These are phyloP conservation scores for Poteriospumella lacustris DNA, from an alignment of 108 stramenopile species.

Conservation along the genomic window DNA sequence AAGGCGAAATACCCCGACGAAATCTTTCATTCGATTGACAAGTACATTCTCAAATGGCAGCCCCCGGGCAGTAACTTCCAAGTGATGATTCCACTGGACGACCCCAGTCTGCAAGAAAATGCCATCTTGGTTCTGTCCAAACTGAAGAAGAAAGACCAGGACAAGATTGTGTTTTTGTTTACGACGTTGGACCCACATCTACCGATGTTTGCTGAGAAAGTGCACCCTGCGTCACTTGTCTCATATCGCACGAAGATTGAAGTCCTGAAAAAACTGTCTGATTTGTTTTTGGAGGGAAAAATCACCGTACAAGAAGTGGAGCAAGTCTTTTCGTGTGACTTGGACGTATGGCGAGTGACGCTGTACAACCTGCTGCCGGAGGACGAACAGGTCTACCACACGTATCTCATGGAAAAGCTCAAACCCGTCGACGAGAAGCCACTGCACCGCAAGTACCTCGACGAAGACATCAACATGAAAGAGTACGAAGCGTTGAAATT, in stretches of 20 bases:
- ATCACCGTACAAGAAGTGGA: neutral
- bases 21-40: neutral
- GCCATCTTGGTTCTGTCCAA: neutral
- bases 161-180: constrained; percentile 19
- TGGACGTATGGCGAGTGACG: neutral
- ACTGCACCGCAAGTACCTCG: neutral
- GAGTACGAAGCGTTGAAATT: constrained; percentile 22
- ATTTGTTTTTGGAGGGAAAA: neutral
- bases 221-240: constrained; percentile 9
- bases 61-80: constrained; percentile 12
- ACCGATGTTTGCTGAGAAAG: neutral
- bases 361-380: neutral
- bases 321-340: neutral
- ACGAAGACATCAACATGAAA: constrained; percentile 20
- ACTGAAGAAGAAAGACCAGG: neutral
- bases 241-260: constrained; percentile 15
- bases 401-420: neutral
- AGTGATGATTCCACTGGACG: neutral
- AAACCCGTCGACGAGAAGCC: neutral
- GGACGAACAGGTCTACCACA: constrained; percentile 14
- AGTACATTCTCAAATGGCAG: constrained; percentile 19
- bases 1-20: neutral
- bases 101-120: constrained; percentile 13
- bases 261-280: constrained; percentile 21
- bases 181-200: neutral